Conservation (phyloP, 768 basidiomycete species). For the Asterophora parasitica region DNA sequence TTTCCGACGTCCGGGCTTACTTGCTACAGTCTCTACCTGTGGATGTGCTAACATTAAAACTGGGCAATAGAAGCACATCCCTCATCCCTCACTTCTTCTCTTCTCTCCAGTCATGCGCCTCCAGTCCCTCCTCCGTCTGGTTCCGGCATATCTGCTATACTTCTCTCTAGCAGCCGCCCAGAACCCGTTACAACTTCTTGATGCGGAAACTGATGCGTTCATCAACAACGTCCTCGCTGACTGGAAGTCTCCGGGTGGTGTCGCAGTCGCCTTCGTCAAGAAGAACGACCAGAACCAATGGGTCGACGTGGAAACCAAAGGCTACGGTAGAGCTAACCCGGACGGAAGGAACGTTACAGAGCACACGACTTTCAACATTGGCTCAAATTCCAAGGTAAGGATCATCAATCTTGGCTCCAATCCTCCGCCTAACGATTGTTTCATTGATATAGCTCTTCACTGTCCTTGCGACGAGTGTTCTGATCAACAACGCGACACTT, state of each 20-base stretch:
- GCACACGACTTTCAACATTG: constrained; percentile 5
- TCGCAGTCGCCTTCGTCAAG: constrained; percentile 25
- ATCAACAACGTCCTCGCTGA: constrained; percentile 19
- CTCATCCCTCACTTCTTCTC: no score
- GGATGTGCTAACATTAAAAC: no score
- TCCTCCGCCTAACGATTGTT: constrained; percentile 2
- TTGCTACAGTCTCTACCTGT: no score
- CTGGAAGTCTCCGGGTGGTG: constrained; percentile 24
- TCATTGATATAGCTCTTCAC: constrained; percentile 20
- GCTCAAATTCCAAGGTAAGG: constrained; percentile 8
- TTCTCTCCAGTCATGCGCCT: not conserved
- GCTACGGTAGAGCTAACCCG: not conserved
- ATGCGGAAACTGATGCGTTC: constrained; percentile 16
- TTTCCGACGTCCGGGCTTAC: no score
- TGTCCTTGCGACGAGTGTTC: constrained; percentile 20
- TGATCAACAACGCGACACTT: constrained; percentile 23
- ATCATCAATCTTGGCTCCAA: not conserved
- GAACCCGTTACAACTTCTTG: constrained; percentile 10
- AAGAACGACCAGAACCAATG: constrained; percentile 19
- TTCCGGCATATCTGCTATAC: constrained; percentile 1
- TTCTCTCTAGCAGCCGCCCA: not conserved
- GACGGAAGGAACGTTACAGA: constrained; percentile 4
- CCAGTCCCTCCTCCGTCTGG: not conserved
- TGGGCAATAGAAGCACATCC: no score
- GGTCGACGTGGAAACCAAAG: constrained; percentile 10